phyloP scores from a whole-genome alignment of 306 rosid genomes.

The Vigna trinervia region DNA sequence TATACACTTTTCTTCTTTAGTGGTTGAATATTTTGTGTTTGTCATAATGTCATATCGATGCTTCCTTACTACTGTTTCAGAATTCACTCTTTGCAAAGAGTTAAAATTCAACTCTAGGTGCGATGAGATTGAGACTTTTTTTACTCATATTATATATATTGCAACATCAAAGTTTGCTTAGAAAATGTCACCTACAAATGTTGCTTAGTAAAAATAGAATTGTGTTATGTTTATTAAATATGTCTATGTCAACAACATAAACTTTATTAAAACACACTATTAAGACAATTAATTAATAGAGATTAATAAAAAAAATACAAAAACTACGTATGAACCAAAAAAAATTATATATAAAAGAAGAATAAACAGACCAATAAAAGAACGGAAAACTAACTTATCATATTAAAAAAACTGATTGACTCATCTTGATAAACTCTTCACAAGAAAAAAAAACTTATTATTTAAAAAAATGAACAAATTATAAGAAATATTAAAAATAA shows the following conservation, averaged over 20 bases:
- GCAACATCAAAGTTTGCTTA: neutral
- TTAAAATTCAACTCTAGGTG: neutral
- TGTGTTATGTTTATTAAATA: neutral
- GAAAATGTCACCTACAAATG: neutral
- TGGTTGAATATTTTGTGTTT: neutral
- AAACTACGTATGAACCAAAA: fast-evolving
- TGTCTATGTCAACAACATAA: no score
- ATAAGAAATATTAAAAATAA: no score
- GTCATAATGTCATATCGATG: neutral
- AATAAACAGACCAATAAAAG: no score
- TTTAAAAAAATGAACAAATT: no score
- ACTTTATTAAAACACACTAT: no score
- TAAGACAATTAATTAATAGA: no score
- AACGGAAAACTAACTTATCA: no score
- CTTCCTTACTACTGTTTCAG: neutral
- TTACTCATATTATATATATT: neutral
- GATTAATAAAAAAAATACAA: no score
- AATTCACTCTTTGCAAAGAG: neutral
- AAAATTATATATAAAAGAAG: no score
- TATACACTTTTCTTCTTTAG: neutral
- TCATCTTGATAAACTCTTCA: no score
- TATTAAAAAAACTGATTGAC: fast-evolving
- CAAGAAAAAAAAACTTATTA: no score
- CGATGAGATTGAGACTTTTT: neutral
- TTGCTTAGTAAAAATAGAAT: neutral